Conservation (phyloP, 768 basidiomycete genomes). For the Fibroporia radiculosa region DNA sequence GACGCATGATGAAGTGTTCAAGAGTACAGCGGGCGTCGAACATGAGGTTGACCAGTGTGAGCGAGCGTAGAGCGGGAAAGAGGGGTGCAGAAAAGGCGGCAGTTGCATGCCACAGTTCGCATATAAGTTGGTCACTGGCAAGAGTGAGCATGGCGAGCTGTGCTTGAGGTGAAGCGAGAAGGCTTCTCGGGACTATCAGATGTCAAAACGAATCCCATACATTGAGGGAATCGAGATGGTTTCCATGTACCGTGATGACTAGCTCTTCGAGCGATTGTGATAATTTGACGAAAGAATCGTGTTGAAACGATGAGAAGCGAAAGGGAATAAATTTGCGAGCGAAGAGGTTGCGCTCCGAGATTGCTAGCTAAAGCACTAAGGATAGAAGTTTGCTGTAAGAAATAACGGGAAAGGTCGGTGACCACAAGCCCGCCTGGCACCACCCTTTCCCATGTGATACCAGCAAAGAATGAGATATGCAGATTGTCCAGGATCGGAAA, state of each 20-base stretch:
- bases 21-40: constrained; percentile 6
- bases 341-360: constrained; percentile 1
- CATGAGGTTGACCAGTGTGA: constrained; percentile 10
- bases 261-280: constrained; percentile 5
- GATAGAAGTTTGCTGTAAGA: constrained; percentile 6
- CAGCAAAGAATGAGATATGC: neutral
- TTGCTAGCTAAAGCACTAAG: constrained; percentile 5
- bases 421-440: neutral
- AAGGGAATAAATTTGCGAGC: constrained; percentile 12
- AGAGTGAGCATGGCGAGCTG: constrained; percentile 13
- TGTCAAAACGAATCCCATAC: constrained; percentile 13
- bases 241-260: constrained; percentile 5
- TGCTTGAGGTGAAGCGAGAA: constrained; percentile 11
- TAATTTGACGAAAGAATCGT: constrained; percentile 2
- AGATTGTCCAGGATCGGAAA: neutral
- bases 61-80: constrained; percentile 9
- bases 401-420: too few species aligned
- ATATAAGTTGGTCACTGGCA: constrained; percentile 14
- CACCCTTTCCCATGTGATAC: neutral
- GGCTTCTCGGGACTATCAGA: constrained; percentile 9
- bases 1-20: constrained; percentile 14
- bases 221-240: constrained; percentile 5
- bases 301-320: constrained; percentile 6
- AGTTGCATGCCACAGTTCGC: constrained; percentile 7
- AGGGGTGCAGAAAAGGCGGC: constrained; percentile 13